Base-by-base conservation (phyloP, 805 yeast species). In the Candida chilensis region DNA sequence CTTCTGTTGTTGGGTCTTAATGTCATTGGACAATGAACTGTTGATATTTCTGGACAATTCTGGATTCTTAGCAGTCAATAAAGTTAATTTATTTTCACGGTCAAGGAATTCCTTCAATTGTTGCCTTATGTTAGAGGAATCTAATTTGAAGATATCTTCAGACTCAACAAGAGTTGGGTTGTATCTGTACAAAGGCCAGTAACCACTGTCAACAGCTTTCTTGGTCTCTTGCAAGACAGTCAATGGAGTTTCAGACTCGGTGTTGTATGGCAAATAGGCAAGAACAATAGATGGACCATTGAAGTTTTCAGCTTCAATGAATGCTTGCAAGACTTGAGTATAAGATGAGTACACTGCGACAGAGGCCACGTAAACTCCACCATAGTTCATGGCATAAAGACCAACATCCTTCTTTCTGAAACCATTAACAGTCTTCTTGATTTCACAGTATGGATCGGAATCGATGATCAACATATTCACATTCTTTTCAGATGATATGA, bases 111-210 rank as follows among this genome's bases (percentile, higher is more conserved):
- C 76, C 47, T 78, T 71, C 38, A 90, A 64, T 42, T 81, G 85
- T 43, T 77, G 74, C 52, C 78, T 78, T 47, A 90, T 74, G 32
- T 76, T 76, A 11, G 88, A 75, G 4, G 96, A 87, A 53, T 90
- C 96, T 32, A 90, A 67, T 44, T 74, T 74, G 68, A 90, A 90
- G 30, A 53, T 51, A n/a, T 75, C 71, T 20, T 62, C 66, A 3
- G 57, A 50, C 12, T 60, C 69, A 28, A 64, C 69, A 29, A 67
- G 53, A 7, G 52, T 39, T 33, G 96, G 95, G 43, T 85, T 70
- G 59, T 70, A 90, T 50, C 96, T 70, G 61, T 88, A 90, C 37
- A 90, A 67, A 28, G 97, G 97, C 94, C 96, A 87, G 60, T 81
- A 80, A n/a, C 97, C 97, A 20, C 87, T 64, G 45, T 85, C 96